Base-by-base conservation (phyloP, 805 yeast genomes). In the Saturnispora silvae region DNA sequence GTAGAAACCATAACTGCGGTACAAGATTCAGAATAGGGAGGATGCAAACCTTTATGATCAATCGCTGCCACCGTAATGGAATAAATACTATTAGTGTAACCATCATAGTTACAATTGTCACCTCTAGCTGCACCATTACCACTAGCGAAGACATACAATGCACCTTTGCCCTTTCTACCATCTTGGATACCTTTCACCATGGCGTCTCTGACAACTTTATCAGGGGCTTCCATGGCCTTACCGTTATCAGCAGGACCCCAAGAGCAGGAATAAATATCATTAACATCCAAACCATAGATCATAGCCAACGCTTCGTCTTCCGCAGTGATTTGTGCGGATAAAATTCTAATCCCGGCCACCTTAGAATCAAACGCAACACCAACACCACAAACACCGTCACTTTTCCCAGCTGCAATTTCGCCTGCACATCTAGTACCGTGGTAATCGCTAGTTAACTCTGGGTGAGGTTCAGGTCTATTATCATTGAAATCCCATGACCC, bases 231-330 rank as follows among this genome's bases (percentile, higher is more conserved):
- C 68, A 92, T 73, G 1, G 94, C 72, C 40, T 57, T 67, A 0
- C 98, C 98, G 55, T 89, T 83, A 57, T 92, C 98, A 3, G 85
- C 72, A 2, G 98, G 98, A 6, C 98, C 98, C 98, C 98, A 92
- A 3, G 96, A 85, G 58, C 98, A 92, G 3, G 95, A 83, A 56
- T 86, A 92, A 28, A 92, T 92, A 56, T 92, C 95, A 57, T 92
- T 92, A 20, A 74, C 71, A 43, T 84, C 87, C 45, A 81, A 62
- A 0, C 77, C 87, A 57, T 82, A 81, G 26, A 82, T 68, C 67
- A 92, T 64, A 1, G 97, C 81, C 2, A 81, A 74, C 0, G 97
- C 97, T 58, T 92, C 98, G 45, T 87, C 95, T 41, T 79, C 95
- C 3, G 83, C 64, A 3, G 89, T 75, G 34, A 92, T 72, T 32